A percentile compares a stretch with the other conserved stretches of the same genome.
These are phyloP conservation scores for Leptoxyphium fumago DNA, from an alignment of 2,329 filamentous ascomycete species.

Conservation along the genomic window DNA sequence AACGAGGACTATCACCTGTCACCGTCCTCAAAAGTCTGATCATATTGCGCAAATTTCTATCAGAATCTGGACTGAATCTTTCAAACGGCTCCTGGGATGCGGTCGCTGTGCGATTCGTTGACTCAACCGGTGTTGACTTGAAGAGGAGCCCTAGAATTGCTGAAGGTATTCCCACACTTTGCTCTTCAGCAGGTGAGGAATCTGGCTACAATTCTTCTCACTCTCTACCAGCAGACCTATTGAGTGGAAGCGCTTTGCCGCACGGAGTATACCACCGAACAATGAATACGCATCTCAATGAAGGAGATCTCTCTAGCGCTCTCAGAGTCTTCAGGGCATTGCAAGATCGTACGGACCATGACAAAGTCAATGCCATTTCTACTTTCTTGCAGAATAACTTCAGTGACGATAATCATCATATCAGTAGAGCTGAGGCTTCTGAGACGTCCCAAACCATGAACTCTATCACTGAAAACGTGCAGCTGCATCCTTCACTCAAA, in stretches of 20 bases:
- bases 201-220: constrained; percentile 21
- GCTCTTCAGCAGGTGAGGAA: constrained; percentile 27
- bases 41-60: constrained; percentile 24
- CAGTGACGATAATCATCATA: constrained; percentile 14
- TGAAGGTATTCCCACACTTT: constrained; percentile 22
- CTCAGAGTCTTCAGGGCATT: constrained; percentile 24
- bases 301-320: constrained; percentile 25
- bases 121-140: constrained; percentile 32
- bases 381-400: constrained; percentile 23
- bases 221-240: constrained; percentile 24
- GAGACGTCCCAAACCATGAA: constrained; percentile 2
- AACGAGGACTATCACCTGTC: constrained; percentile 17
- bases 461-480: background rate
- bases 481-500: constrained; percentile 23
- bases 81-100: constrained; percentile 30
- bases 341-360: constrained; percentile 27
- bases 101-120: constrained; percentile 35
- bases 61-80: constrained; percentile 23
- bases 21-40: constrained; percentile 20
- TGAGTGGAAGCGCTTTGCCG: constrained; percentile 28
- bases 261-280: constrained; percentile 29
- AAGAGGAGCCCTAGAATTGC: constrained; percentile 31
- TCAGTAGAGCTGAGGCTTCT: background rate
- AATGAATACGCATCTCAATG: constrained; percentile 24
- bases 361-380: constrained; percentile 27